These are phyloP conservation scores for Trichoderma atrobrunneum DNA, from an alignment of 2,329 filamentous ascomycete species.

Conservation along the genomic window DNA sequence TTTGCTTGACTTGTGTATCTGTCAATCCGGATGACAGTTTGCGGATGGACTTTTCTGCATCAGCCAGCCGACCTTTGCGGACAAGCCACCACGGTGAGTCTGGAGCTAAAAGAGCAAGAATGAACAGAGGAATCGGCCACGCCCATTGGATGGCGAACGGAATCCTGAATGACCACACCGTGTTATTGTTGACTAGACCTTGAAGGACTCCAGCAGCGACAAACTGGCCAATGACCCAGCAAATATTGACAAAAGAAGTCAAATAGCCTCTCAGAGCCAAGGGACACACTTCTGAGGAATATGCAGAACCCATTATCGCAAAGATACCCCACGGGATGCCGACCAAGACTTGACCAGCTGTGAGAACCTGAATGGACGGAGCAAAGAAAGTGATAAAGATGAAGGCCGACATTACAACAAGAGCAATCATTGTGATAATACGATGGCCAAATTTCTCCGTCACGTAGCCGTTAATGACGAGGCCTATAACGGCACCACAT, in stretches of 20 bases:
- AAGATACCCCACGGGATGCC: not conserved
- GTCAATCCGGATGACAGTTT: not conserved
- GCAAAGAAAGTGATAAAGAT: not conserved
- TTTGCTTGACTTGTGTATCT: not conserved
- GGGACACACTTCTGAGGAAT: not conserved
- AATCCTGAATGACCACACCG: constrained; percentile 45
- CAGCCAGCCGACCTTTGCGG: not conserved
- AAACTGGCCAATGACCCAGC: not conserved
- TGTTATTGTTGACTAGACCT: constrained; percentile 27
- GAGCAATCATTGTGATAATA: not conserved
- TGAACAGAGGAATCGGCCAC: constrained; percentile 26
- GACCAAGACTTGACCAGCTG: not conserved
- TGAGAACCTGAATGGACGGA: not conserved
- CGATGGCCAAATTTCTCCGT: not conserved
- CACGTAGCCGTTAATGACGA: not conserved
- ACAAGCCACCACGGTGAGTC: not conserved
- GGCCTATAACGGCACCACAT: not conserved
- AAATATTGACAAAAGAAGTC: not conserved
- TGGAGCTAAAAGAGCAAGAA: constrained; percentile 28
- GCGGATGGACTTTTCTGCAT: not conserved
- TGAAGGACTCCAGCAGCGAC: constrained; percentile 27
- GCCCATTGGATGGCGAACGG: constrained; percentile 27
- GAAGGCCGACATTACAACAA: not conserved
- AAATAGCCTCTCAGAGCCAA: not conserved
- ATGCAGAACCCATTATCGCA: not conserved